A percentile compares a stretch with the other conserved stretches of the same genome.
These are phyloP conservation scores for Alternaria sp. DNA, from an alignment of 2,329 filamentous ascomycete genomes.

Conservation along the genomic window DNA sequence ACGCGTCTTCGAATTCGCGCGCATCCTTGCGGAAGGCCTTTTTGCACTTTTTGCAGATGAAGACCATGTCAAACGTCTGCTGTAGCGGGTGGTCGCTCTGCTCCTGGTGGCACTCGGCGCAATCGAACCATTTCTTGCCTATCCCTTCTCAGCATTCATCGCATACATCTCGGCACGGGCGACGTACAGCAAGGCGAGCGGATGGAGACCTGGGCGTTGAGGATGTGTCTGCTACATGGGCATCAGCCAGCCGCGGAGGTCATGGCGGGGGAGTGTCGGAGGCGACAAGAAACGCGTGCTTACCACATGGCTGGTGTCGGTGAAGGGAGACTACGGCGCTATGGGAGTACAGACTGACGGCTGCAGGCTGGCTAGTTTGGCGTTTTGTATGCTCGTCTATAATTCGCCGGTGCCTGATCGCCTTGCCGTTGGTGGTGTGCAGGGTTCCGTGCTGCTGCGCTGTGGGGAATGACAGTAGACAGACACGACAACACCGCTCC, in stretches of 20 bases:
- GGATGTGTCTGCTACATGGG: conserved; percentile 82
- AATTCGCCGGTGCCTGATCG: conserved; percentile 30
- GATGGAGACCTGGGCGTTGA: conserved; percentile 97
- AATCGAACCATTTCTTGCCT: conserved; percentile 99
- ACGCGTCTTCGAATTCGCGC: conserved; percentile 83
- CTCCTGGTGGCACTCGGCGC: conserved; percentile 90
- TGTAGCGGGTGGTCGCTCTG: conserved; percentile 76
- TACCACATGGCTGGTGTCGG: conserved; percentile 33
- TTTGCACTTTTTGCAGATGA: conserved; percentile 98
- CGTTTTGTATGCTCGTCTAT: background rate
- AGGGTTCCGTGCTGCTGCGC: conserved; percentile 11
- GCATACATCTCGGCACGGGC: background rate
- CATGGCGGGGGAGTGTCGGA: conserved; percentile 16
- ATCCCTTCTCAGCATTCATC: conserved; percentile 12
- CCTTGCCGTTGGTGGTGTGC: conserved; percentile 13
- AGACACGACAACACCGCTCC: conserved; percentile 13
- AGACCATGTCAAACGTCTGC: conserved; percentile 85
- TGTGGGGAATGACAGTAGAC: conserved; percentile 6
- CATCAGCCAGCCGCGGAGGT: conserved; percentile 29
- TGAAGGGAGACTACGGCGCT: background rate
- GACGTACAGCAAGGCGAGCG: conserved; percentile 90
- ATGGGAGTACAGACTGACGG: conserved; percentile 1
- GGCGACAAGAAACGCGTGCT: conserved; percentile 15
- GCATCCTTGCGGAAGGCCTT: conserved; percentile 97
- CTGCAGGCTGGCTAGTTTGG: conserved; percentile 6